Base-by-base conservation (phyloP, 768 basidiomycete genomes). In the Xerocomellus dryophilus region DNA sequence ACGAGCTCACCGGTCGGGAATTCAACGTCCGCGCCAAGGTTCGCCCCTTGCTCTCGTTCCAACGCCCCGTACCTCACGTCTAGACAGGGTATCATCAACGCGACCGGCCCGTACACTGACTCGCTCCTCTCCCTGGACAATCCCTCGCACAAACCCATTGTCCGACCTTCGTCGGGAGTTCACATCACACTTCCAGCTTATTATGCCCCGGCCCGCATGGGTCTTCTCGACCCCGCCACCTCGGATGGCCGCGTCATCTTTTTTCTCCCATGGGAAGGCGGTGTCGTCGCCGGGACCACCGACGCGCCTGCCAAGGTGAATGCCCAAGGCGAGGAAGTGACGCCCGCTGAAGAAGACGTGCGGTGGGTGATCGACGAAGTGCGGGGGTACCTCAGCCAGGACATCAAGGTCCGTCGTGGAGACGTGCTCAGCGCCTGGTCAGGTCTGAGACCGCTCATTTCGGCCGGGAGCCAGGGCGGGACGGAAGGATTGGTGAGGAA, bases 221-320 rank as follows among this genome's bases (percentile, higher is more conserved):
- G 97, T 41, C 81, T 98, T 5, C 80, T 98, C 42, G 97, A 98
- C 70, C 97, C 96, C 1, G 79, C 92, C 3, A 97, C 97, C 5
- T 93, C 90, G 0, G 96, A 99, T 59, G 96, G 96, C 0, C 88
- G 96, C 25, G 95, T 99, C 51, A 96, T 99, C 66, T 99, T 98
- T 81, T 97, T 99, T 81, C 82, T 99, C 10, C 96, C 96, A 0
- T 99, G 97, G 96, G 88, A 98, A 73, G 96, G 96, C 9, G 93
- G 88, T 75, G 94, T 94, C 38, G 94, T 99, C 58, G 96, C 96
- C 2, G 96, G 96, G 23, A 98, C 97, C 3, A 99, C 96, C 8
- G 96, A 99, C 69, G 80, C 89, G 0, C 87, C 88, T 0, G 84
- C 88, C 3, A 66, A 73, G 2, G 88, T 96, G 49, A 76, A 78